Evolutionary conservation across 2,329 filamentous ascomycete species (phyloP).

Genomic region (Botrytis squamosa): DNA sequence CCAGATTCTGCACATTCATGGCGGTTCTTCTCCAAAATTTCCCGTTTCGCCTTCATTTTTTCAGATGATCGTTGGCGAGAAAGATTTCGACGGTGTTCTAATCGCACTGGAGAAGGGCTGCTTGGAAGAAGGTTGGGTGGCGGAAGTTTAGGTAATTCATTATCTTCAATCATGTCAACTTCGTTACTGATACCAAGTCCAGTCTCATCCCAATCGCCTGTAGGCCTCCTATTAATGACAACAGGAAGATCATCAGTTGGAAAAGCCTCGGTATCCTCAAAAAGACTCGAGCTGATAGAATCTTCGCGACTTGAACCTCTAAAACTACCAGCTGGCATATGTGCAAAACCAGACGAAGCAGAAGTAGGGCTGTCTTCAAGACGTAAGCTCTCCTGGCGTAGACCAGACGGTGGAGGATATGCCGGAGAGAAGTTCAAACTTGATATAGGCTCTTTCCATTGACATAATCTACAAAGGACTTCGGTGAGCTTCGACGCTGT

Average conservation of each 20-base stretch:
- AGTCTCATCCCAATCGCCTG: slow-evolving; percentile 75
- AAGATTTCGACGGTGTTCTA: slow-evolving; percentile 46
- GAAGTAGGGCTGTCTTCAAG: slow-evolving; percentile 75
- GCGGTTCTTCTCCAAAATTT: slow-evolving; percentile 70
- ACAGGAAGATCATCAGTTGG: slow-evolving; percentile 76
- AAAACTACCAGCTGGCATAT: slow-evolving; percentile 74
- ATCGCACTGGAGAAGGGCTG: slow-evolving; percentile 62
- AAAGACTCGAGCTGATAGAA: slow-evolving; percentile 83
- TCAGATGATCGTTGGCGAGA: slow-evolving; percentile 67
- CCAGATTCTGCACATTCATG: slow-evolving; percentile 81
- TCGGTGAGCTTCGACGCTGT: slow-evolving; percentile 89
- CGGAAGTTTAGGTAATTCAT: slow-evolving; percentile 43
- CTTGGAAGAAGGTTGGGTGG: slow-evolving; percentile 57
- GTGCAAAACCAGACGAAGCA: slow-evolving; percentile 68
- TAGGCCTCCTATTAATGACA: slow-evolving; percentile 69
- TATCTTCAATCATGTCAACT: slow-evolving; percentile 39
- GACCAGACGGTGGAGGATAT: slow-evolving; percentile 60
- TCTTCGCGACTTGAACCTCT: slow-evolving; percentile 80
- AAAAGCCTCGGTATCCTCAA: slow-evolving; percentile 80
- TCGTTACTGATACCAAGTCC: slow-evolving; percentile 76
- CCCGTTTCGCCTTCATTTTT: slow-evolving; percentile 70
- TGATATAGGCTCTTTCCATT: slow-evolving; percentile 79
- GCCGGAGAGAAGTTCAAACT: slow-evolving; percentile 48
- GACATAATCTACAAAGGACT: slow-evolving; percentile 80
- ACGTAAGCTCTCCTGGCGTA: slow-evolving; percentile 62